A percentile compares a stretch with the other conserved stretches of the same genome.
These are phyloP conservation scores for Penicillium sp. DNA, from an alignment of 2,329 filamentous ascomycete species.

Conservation along the genomic window DNA sequence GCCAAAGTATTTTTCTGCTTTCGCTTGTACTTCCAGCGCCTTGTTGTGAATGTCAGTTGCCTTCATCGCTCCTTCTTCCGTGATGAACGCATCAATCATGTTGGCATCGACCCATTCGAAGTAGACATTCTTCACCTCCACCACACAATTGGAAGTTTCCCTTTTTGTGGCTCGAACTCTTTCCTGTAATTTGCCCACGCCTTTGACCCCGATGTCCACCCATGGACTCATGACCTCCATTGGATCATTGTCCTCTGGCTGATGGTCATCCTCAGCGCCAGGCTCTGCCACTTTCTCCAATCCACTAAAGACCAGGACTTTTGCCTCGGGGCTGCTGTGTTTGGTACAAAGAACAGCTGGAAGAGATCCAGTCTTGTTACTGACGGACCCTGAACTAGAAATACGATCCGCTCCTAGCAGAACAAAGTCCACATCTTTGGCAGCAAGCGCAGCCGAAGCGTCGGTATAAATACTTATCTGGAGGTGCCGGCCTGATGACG, in stretches of 20 bases:
- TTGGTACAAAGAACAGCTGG: conserved; percentile 61
- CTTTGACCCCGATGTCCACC: conserved; percentile 38
- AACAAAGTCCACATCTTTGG: conserved; percentile 58
- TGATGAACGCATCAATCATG: conserved; percentile 59
- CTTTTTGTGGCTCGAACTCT: conserved; percentile 14
- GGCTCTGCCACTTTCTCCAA: conserved; percentile 64
- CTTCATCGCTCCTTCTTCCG: conserved; percentile 54
- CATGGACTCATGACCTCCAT: conserved; percentile 57
- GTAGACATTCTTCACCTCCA: conserved; percentile 53
- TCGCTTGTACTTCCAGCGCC: conserved; percentile 27
- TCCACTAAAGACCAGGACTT: conserved; percentile 61
- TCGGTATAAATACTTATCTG: conserved; percentile 61
- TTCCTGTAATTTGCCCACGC: conserved; percentile 27
- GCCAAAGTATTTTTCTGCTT: conserved; percentile 29
- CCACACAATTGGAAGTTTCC: conserved; percentile 21
- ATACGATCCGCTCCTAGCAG: conserved; percentile 69
- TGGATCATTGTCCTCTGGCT: conserved; percentile 59
- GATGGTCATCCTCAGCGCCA: conserved; percentile 51
- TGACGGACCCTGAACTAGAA: conserved; percentile 60
- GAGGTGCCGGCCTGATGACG: conserved; percentile 28
- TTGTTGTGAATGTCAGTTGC: conserved; percentile 28
- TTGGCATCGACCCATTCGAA: conserved; percentile 63
- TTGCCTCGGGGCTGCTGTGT: conserved; percentile 50
- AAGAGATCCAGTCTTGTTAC: conserved; percentile 69
- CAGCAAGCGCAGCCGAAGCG: conserved; percentile 60